A percentile compares a stretch with the other conserved stretches of the same genome.
phyloP scores from a whole-genome alignment of 2,329 filamentous ascomycete species.

The Cladobotryum mycophilum region DNA sequence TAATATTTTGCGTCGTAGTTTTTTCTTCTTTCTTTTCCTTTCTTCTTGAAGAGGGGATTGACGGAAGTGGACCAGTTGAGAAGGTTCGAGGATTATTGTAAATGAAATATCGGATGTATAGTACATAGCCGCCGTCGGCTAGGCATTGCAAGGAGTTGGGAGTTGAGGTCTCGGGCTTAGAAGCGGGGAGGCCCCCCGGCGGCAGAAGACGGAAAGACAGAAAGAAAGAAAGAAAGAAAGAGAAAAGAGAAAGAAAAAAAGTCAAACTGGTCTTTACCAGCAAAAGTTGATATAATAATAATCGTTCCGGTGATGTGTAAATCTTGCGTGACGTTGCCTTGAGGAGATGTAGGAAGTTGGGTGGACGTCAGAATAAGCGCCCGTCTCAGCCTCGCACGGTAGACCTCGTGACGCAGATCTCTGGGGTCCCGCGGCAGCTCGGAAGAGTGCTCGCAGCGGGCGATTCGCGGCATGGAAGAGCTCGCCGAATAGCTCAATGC shows the following conservation, averaged over 20 bases:
- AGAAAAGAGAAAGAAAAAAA: not conserved
- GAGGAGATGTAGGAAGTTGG: not conserved
- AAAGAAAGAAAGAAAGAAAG: slow-evolving; percentile 6
- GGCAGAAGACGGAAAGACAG: slow-evolving; percentile 8
- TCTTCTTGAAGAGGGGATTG: slow-evolving; percentile 1
- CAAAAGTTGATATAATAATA: not conserved
- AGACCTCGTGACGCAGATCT: slow-evolving; percentile 7
- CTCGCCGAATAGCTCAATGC: not conserved
- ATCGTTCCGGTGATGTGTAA: too few relatives aligned
- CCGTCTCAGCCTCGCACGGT: not conserved
- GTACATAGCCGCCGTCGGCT: slow-evolving; percentile 15
- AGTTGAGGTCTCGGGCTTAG: slow-evolving; percentile 23
- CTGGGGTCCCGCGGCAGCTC: slow-evolving; percentile 3
- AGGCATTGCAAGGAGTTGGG: slow-evolving; percentile 34
- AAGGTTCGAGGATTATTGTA: slow-evolving; percentile 3
- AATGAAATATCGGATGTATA: slow-evolving; percentile 12
- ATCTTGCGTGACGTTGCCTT: not conserved
- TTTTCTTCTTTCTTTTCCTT: too few relatives aligned
- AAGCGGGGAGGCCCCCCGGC: slow-evolving; percentile 17
- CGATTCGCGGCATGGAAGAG: not conserved
- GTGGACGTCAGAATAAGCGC: not conserved
- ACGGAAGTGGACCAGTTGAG: slow-evolving; percentile 6
- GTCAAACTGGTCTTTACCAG: not conserved
- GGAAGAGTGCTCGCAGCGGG: not conserved
- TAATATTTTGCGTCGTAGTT: slow-evolving; percentile 4